Evolutionary conservation across 2,329 filamentous ascomycete species (phyloP).

Genomic region (Chaetomiaceae sp.): DNA sequence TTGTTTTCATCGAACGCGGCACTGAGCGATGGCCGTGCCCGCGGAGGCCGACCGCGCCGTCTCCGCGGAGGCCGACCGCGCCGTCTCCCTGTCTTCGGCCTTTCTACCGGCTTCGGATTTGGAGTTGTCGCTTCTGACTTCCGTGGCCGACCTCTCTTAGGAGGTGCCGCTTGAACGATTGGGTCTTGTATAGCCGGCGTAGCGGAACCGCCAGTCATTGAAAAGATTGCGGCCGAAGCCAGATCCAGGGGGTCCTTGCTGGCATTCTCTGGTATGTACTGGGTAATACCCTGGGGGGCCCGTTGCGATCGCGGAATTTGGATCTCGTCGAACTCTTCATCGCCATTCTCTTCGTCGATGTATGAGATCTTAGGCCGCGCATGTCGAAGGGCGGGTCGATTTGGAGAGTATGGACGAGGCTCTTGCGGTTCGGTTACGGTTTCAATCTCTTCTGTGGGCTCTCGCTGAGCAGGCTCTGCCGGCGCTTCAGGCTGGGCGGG

Average conservation of each 20-base stretch:
- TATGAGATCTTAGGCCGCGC: conserved; percentile 51
- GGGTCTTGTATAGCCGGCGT: conserved; percentile 15
- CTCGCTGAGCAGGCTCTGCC: neutral
- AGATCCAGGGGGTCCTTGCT: conserved; percentile 37
- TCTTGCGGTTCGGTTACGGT: conserved; percentile 7
- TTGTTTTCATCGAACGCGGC: neutral
- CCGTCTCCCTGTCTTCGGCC: conserved; percentile 1
- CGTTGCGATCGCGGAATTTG: conserved; percentile 26
- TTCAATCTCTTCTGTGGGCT: neutral
- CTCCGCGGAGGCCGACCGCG: conserved; percentile 18
- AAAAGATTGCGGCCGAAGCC: conserved; percentile 36
- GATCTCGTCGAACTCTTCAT: conserved; percentile 43
- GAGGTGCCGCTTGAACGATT: neutral
- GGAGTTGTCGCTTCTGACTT: conserved; percentile 15
- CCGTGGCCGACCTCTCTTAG: conserved; percentile 28
- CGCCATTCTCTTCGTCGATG: conserved; percentile 44
- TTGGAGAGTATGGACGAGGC: conserved; percentile 37
- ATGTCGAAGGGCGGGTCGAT: conserved; percentile 48
- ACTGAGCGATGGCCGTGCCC: conserved; percentile 1
- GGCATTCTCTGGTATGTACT: conserved; percentile 20
- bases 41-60: conserved; percentile 21
- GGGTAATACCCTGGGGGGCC: conserved; percentile 16
- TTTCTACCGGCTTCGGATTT: neutral
- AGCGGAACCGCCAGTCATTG: conserved; percentile 24
- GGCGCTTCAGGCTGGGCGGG: conserved; percentile 9